These are phyloP conservation scores for Yamagishiella unicocca DNA, from an alignment of 139 green algal genomes.

Conservation along the genomic window DNA sequence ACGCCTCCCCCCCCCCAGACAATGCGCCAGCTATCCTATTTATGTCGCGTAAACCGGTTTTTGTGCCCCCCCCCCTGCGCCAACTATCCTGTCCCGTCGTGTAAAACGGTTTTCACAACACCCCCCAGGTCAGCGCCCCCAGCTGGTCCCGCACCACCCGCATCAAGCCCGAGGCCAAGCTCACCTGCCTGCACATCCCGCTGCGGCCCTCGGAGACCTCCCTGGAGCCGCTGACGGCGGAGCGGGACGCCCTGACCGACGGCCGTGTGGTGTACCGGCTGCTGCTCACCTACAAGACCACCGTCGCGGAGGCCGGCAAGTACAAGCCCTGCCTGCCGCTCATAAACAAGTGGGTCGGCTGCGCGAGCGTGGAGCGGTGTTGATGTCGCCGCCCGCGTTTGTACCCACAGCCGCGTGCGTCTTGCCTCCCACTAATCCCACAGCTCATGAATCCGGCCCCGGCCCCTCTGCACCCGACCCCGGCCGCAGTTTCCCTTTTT, in stretches of 20 bases:
- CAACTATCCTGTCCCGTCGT: not conserved
- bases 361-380: too few relatives aligned
- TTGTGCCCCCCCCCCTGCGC: not conserved
- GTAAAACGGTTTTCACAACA: not conserved
- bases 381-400: too few relatives aligned
- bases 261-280: slow-evolving; percentile 79
- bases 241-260: slow-evolving; percentile 76
- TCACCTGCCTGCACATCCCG: slow-evolving; percentile 72
- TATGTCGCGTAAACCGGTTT: too few relatives aligned
- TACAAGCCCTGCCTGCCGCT: slow-evolving; percentile 59
- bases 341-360: slow-evolving; percentile 43
- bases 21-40: too few relatives aligned
- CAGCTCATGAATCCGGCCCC: too few relatives aligned
- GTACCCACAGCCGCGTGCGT: too few relatives aligned
- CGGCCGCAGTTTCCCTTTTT: too few relatives aligned
- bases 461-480: too few relatives aligned
- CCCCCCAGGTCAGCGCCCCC: slow-evolving; percentile 60
- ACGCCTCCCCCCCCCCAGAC: too few relatives aligned
- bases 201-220: slow-evolving; percentile 66
- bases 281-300: slow-evolving; percentile 89
- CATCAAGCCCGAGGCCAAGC: slow-evolving; percentile 72
- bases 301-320: slow-evolving; percentile 80
- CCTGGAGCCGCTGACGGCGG: slow-evolving; percentile 43
- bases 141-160: slow-evolving; percentile 69
- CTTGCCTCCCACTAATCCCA: too few relatives aligned